Evolutionary conservation across 2,329 filamentous ascomycete species (phyloP).

Genomic region (Canariomyces notabilis): DNA sequence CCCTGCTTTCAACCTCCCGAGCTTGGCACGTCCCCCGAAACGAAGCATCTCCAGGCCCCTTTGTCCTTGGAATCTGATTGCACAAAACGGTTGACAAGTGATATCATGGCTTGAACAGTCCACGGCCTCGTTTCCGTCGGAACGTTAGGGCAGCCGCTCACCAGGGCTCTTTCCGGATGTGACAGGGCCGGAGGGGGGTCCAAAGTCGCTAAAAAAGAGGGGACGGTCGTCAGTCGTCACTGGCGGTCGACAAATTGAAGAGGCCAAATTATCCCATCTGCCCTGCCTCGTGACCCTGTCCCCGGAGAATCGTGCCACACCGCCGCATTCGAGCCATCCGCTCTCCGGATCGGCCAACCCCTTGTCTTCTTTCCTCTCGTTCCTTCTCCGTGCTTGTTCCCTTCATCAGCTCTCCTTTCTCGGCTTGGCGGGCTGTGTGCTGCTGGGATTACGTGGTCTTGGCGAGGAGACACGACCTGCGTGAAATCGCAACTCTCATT

Average conservation of each 20-base stretch:
- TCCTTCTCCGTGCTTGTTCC: slow-evolving; percentile 3
- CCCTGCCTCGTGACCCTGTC: slow-evolving; percentile 22
- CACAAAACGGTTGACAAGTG: slow-evolving; percentile 13
- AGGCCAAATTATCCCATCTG: slow-evolving; percentile 10
- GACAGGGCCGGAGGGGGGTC: slow-evolving; percentile 15
- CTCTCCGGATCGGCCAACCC: neutral
- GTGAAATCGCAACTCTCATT: slow-evolving; percentile 10
- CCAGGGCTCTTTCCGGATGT: slow-evolving; percentile 8
- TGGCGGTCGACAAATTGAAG: slow-evolving; percentile 15
- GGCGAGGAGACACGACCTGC: slow-evolving; percentile 14
- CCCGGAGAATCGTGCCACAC: slow-evolving; percentile 18
- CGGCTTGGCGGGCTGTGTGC: slow-evolving; percentile 4
- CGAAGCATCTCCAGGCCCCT: no score
- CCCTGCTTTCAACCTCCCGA: no score
- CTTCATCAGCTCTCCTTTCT: slow-evolving; percentile 2
- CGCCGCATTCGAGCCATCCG: slow-evolving; percentile 13
- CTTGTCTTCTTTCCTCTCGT: no score
- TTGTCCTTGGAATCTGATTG: slow-evolving; percentile 13
- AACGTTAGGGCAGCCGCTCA: neutral
- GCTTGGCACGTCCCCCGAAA: no score
- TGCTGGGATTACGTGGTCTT: slow-evolving; percentile 15
- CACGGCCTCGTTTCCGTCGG: slow-evolving; percentile 8
- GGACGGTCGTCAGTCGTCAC: slow-evolving; percentile 2
- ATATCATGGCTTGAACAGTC: slow-evolving; percentile 18
- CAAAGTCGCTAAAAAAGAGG: slow-evolving; percentile 4